Evolutionary conservation across 2,329 filamentous ascomycete genomes (phyloP), one percentile per base, ranked within the genome.

Genomic region (Phaeosphaeria sp.): DNA sequence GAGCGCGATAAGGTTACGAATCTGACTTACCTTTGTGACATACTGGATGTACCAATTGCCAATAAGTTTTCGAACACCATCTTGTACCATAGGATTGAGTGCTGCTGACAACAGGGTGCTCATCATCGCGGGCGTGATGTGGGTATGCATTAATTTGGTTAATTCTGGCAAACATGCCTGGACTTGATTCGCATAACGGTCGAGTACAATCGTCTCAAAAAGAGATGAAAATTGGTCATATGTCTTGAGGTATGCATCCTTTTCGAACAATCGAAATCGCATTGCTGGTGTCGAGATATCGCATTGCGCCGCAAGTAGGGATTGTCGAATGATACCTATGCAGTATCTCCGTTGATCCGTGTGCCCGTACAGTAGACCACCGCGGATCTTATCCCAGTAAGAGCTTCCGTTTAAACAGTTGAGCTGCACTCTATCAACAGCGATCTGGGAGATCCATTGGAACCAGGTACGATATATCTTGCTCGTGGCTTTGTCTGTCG

Each of bases 121-220:
- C 10, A 79, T 67, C 79, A 81, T 82, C 0, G 72, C 69, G 0
- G 73, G 57, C 46, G 77, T 72, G 2, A 82, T 72, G 0, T 69
- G 55, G 5, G 77, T 79, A 2, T 64, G 52, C 6, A 78, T 69
- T 1, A 83, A 60, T 7, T 66, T 67, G 18, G 78, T 74, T 13
- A 83, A 65, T 52, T 82, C 80, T 18, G 72, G 65, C 27, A 82
- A 70, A 50, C 79, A 81, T 21, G 79, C 81, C 36, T 80, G 66
- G 2, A 82, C 77, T 56, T 83, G 81, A 56, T 83, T 83, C 43
- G 79, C 63, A 58, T 83, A 84, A 22, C 81, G 76, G 41, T 81
- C 79, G 20, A 84, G 73, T 7, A 82, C 76, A 17, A 83, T 78
- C 0, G 77, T 83, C 55, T 83, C 81, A 56, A 81, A 83, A 1